Evolutionary conservation across 129 eudicot species (phyloP).

Genomic region (Flaveria sonorensis): DNA sequence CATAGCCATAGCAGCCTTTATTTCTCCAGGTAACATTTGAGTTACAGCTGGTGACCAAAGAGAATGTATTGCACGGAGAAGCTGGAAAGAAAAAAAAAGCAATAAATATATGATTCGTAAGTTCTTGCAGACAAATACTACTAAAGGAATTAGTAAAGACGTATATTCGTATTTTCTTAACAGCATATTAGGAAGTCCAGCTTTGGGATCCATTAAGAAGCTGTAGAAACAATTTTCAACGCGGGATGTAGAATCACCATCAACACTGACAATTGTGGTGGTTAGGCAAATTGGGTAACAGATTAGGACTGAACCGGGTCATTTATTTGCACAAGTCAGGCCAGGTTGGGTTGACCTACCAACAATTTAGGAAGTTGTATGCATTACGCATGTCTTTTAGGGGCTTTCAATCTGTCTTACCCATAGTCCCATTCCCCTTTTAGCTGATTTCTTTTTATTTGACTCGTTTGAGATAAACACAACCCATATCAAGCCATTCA

Average conservation of each 20-base stretch:
- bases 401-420: background rate
- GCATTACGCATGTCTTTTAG: background rate
- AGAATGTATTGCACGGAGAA: constrained; percentile 90
- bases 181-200: background rate
- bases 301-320: background rate
- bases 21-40: constrained; percentile 83
- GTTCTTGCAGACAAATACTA: constrained; percentile 15
- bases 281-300: background rate
- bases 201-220: background rate
- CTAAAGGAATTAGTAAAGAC: background rate
- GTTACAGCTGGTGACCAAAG: constrained; percentile 88
- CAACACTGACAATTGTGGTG: background rate
- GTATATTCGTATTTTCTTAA: background rate
- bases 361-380: background rate
- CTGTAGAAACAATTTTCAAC: background rate
- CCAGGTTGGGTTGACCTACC: background rate
- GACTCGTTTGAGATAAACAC: constrained; percentile 2
- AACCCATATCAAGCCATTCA: background rate
- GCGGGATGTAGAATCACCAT: background rate
- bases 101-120: background rate
- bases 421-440: background rate
- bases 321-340: background rate
- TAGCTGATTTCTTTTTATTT: background rate
- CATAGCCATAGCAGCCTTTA: constrained; percentile 83
- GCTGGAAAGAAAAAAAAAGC: constrained; percentile 45